These are phyloP conservation scores for Teratosphaeria gauchensis DNA, from an alignment of 2,329 filamentous ascomycete genomes.

Conservation along the genomic window DNA sequence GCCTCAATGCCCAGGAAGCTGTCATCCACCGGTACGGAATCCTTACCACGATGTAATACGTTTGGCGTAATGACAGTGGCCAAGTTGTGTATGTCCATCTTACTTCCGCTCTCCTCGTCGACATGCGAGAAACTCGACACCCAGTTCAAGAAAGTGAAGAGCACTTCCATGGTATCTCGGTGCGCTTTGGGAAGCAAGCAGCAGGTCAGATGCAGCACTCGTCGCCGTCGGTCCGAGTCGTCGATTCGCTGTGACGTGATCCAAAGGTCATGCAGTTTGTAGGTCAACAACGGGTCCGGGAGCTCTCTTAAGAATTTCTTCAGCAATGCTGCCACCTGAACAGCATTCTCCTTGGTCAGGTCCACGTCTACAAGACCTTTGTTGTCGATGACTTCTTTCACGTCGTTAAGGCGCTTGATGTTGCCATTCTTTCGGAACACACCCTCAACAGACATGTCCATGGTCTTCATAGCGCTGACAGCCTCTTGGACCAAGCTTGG, in stretches of 20 bases:
- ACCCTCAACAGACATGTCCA: conserved; percentile 97
- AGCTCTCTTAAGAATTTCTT: conserved; percentile 94
- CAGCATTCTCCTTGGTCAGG: conserved; percentile 77
- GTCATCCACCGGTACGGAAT: conserved; percentile 49
- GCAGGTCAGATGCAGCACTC: conserved; percentile 81
- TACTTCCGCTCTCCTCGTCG: conserved; percentile 91
- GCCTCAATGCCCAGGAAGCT: conserved; percentile 91
- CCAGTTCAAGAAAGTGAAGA: conserved; percentile 96
- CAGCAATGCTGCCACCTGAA: conserved; percentile 84
- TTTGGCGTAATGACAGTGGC: conserved; percentile 97
- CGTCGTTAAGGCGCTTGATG: conserved; percentile 82
- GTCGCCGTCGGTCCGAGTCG: conserved; percentile 70
- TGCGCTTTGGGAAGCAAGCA: conserved; percentile 88
- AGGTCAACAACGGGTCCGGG: conserved; percentile 86
- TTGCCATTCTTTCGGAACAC: conserved; percentile 99
- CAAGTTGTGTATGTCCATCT: conserved; percentile 98
- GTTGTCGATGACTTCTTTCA: conserved; percentile 76
- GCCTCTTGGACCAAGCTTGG: conserved; percentile 32
- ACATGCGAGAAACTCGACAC: conserved; percentile 94
- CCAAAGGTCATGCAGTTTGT: conserved; percentile 88
- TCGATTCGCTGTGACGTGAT: conserved; percentile 77
- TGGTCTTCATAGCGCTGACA: conserved; percentile 89
- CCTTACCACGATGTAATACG: conserved; percentile 52
- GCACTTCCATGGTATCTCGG: conserved; percentile 84
- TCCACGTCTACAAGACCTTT: conserved; percentile 79